These are phyloP conservation scores for Auriscalpium orientale DNA, from an alignment of 768 basidiomycete genomes.

Conservation along the genomic window DNA sequence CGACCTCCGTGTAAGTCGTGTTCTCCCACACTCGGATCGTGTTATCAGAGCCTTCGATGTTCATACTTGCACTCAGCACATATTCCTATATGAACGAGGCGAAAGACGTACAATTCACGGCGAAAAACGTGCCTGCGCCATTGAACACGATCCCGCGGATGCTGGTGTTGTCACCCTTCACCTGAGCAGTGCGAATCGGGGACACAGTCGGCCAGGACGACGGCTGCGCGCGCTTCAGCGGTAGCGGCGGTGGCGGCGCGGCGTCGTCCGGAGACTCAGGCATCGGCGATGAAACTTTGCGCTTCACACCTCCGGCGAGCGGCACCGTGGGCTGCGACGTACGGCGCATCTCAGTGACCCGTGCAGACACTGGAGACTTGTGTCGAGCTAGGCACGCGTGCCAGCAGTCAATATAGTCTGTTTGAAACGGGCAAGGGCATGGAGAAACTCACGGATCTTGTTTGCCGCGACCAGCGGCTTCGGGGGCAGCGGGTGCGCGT, in stretches of 20 bases:
- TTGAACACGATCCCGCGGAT: slow-evolving; percentile 44
- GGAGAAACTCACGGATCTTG: neutral
- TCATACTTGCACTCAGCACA: neutral
- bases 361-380: neutral
- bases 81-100: neutral
- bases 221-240: slow-evolving; percentile 23
- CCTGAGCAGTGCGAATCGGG: slow-evolving; percentile 26
- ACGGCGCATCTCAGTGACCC: neutral
- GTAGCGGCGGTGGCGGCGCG: neutral
- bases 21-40: slow-evolving; percentile 57
- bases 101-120: slow-evolving; percentile 44
- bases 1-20: slow-evolving; percentile 39
- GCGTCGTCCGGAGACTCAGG: neutral
- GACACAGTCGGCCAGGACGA: slow-evolving; percentile 44
- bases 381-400: neutral
- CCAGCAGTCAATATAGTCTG: neutral
- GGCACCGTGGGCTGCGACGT: neutral
- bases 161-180: slow-evolving; percentile 42
- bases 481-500: neutral
- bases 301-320: slow-evolving; percentile 2
- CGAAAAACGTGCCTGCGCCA: slow-evolving; percentile 47
- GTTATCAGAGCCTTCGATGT: slow-evolving; percentile 41
- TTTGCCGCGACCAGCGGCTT: neutral
- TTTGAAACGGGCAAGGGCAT: neutral
- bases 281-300: slow-evolving; percentile 11